phyloP scores from a whole-genome alignment of 2,329 filamentous ascomycete species.

The Colletotrichum sp. region DNA sequence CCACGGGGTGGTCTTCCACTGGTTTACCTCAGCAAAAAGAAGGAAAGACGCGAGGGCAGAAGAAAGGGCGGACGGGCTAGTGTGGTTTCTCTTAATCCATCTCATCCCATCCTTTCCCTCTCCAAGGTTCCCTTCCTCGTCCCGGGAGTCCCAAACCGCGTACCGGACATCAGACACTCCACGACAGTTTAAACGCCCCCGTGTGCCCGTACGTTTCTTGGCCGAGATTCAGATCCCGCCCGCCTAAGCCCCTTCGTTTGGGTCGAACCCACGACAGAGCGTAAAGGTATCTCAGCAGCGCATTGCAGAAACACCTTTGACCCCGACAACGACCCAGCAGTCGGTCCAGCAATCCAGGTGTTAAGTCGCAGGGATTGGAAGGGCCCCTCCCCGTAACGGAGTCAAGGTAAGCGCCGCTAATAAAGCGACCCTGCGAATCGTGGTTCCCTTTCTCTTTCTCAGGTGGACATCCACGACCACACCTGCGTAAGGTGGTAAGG shows the following conservation, averaged over 20 bases:
- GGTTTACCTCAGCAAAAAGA: not conserved
- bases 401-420: constrained; percentile 14
- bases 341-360: not conserved
- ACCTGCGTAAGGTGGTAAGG: not conserved
- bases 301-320: not conserved
- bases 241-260: not conserved
- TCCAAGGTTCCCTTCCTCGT: not conserved
- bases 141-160: not conserved
- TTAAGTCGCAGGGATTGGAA: not conserved
- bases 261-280: not conserved
- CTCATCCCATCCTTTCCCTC: not conserved
- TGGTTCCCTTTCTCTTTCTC: not conserved
- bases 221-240: not conserved
- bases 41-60: not conserved
- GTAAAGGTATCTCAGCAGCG: not conserved
- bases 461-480: not conserved
- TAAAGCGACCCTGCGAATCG: constrained; percentile 19
- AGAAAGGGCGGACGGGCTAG: not conserved
- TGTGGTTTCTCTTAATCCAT: not conserved
- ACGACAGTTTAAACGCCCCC: not conserved
- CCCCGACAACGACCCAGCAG: not conserved
- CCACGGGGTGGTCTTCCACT: not conserved
- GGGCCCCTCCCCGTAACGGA: not conserved
- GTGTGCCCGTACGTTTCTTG: constrained; percentile 1
- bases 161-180: not conserved